Evolutionary conservation across 768 basidiomycete genomes (phyloP).

Genomic region (Postia placenta): DNA sequence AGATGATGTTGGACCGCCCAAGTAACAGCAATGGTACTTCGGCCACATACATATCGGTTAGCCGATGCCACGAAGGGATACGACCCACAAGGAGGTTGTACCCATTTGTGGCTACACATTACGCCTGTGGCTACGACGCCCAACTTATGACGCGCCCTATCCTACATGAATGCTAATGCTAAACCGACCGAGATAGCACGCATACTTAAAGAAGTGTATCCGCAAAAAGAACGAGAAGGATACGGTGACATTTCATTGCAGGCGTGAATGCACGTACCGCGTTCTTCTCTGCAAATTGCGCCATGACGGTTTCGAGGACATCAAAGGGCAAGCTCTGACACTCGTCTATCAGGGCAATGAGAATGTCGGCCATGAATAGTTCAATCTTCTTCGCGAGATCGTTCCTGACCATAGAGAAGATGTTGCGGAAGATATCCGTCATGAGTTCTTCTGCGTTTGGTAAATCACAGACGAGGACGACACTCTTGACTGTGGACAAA

Average conservation of each 20-base stretch:
- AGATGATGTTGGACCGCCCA: too few relatives aligned
- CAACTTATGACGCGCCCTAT: too few relatives aligned
- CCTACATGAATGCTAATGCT: too few relatives aligned
- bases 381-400: conserved; percentile 77
- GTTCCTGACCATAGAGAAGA: conserved; percentile 76
- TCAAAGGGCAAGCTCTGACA: conserved; percentile 67
- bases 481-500: conserved; percentile 89
- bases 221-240: conserved; percentile 1
- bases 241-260: not conserved
- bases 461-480: conserved; percentile 90
- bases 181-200: too few relatives aligned
- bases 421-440: conserved; percentile 73
- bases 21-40: too few relatives aligned
- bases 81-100: too few relatives aligned
- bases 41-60: too few relatives aligned
- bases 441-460: conserved; percentile 83
- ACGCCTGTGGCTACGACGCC: too few relatives aligned
- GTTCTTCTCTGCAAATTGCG: conserved; percentile 80
- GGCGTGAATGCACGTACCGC: conserved; percentile 38
- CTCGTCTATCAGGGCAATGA: conserved; percentile 88
- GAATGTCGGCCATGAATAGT: conserved; percentile 81
- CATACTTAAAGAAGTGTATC: too few relatives aligned
- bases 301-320: conserved; percentile 75
- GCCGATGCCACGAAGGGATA: too few relatives aligned
- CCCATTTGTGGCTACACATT: too few relatives aligned